Evolutionary conservation across 148 eudicot genomes (phyloP), one percentile per base, ranked within the genome.

Genomic region (Rhododendron ferrugineum): DNA sequence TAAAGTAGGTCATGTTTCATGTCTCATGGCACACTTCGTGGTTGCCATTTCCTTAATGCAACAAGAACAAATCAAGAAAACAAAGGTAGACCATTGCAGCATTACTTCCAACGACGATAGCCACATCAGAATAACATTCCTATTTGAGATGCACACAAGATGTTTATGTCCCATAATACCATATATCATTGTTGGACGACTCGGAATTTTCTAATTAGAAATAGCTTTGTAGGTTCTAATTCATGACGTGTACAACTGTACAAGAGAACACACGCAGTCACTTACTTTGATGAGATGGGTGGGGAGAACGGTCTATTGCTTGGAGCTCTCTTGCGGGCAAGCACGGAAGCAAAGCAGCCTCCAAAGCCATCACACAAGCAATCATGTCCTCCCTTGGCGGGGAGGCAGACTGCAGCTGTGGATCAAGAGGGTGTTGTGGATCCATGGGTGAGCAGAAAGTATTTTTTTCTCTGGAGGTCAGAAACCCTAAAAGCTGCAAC

Each of bases 251-350:
- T 49, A 70, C 20, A 22, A 73, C 7, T 23, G 66, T 49, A 70
- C 20, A 22, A 73, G 60, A 20, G 50, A 87, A 47, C 32, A 56
- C 20, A 28, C 50, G 66, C 9, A 36, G 54, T 83, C 60, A 88
- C 90, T 82, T 46, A 95, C 95, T 93, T 85, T 94, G 97, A 89
- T 95, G 98, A 88, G 98, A 95, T 47, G 97, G 99, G 77, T 95
- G 94, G 83, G 95, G 89, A 75, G 99, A 96, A 36, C 97, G 98
- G 81, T 96, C 99, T 42, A 96, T 94, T 18, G 99, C 99, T 89
- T 96, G 99, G 79, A 96, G 99, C 89, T 96, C 99, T 88, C 98
- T 92, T 8, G 99, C 99, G 50, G 97, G 99, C 88, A 96, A 91
- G 86, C 99, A 96, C 6, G 99, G 98, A 30, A 95, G 93, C 82